Percentiles rank a stretch among this genome's conserved stretches.
These are phyloP conservation scores for Melanopsichium pennsylvanicum DNA, from an alignment of 1,284 basidiomycete species.

Conservation along the genomic window DNA sequence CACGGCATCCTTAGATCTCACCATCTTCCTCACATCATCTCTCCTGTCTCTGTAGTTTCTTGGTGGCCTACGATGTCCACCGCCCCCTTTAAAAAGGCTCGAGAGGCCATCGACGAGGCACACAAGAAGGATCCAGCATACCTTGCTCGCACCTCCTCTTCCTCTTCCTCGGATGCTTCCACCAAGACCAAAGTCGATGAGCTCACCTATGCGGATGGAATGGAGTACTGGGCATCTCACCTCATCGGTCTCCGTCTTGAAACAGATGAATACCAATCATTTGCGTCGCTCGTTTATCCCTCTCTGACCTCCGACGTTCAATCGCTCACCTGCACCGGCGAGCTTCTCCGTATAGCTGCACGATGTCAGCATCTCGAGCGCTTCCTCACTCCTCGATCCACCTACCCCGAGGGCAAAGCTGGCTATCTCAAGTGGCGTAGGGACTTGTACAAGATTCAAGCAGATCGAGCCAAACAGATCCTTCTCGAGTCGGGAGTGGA, in stretches of 20 bases:
- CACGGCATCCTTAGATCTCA: neutral
- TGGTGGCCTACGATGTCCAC: conserved; percentile 27
- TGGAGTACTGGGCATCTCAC: conserved; percentile 45
- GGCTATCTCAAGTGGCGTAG: conserved; percentile 62
- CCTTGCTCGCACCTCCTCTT: conserved; percentile 7
- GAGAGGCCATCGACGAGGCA: conserved; percentile 41
- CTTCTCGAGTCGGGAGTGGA: conserved; percentile 45
- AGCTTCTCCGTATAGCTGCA: conserved; percentile 56
- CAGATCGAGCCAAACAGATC: conserved; percentile 47
- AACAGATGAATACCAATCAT: conserved; percentile 27
- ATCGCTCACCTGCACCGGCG: conserved; percentile 12
- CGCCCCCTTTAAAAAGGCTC: conserved; percentile 32
- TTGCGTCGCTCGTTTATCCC: conserved; percentile 17
- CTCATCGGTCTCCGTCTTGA: conserved; percentile 24
- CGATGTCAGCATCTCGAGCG: conserved; percentile 63
- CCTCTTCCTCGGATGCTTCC: neutral
- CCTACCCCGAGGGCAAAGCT: conserved; percentile 62
- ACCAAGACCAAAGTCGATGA: conserved; percentile 47
- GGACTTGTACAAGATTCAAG: conserved; percentile 58
- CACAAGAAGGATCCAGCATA: conserved; percentile 50
- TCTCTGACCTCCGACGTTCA: conserved; percentile 23
- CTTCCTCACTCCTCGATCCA: conserved; percentile 52
- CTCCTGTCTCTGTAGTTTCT: no score
- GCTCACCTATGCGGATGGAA: conserved; percentile 57
- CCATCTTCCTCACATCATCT: neutral